These are phyloP conservation scores for Hapsidospora chrysogenum DNA, from an alignment of 495 filamentous ascomycete genomes.

Conservation along the genomic window DNA sequence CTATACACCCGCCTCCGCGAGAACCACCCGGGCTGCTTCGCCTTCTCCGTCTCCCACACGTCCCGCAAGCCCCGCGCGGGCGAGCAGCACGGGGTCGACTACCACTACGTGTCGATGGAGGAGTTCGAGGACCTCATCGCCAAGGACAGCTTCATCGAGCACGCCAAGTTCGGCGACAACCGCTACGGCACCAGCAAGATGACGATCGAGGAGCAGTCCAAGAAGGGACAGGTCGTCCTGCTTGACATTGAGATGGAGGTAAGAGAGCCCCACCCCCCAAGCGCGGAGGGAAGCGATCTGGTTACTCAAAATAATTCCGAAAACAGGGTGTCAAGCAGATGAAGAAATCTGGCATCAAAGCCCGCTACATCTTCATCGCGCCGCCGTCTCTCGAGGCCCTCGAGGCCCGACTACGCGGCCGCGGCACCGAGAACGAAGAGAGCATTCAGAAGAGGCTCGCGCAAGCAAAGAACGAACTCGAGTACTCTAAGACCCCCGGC, in stretches of 20 bases:
- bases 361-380: constrained; percentile 72
- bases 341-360: constrained; percentile 53
- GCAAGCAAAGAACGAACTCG: constrained; percentile 71
- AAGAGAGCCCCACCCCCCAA: background rate
- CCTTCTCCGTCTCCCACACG: constrained; percentile 75
- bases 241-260: constrained; percentile 90
- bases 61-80: constrained; percentile 61
- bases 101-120: constrained; percentile 60
- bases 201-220: constrained; percentile 55
- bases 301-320: background rate
- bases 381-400: constrained; percentile 63
- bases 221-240: constrained; percentile 48
- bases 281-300: background rate
- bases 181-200: constrained; percentile 13
- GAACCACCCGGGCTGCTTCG: constrained; percentile 55
- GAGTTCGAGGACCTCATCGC: constrained; percentile 52
- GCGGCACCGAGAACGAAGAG: constrained; percentile 72
- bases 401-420: constrained; percentile 59
- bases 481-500: constrained; percentile 54
- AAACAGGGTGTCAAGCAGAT: constrained; percentile 82
- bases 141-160: constrained; percentile 65
- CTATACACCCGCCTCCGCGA: constrained; percentile 55
- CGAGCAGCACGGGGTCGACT: constrained; percentile 62
- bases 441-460: constrained; percentile 54
- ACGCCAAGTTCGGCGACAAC: constrained; percentile 16